Percentiles rank a stretch among this genome's conserved stretches.
phyloP scores from a whole-genome alignment of 768 basidiomycete genomes.

The Suillus clintonianus region DNA sequence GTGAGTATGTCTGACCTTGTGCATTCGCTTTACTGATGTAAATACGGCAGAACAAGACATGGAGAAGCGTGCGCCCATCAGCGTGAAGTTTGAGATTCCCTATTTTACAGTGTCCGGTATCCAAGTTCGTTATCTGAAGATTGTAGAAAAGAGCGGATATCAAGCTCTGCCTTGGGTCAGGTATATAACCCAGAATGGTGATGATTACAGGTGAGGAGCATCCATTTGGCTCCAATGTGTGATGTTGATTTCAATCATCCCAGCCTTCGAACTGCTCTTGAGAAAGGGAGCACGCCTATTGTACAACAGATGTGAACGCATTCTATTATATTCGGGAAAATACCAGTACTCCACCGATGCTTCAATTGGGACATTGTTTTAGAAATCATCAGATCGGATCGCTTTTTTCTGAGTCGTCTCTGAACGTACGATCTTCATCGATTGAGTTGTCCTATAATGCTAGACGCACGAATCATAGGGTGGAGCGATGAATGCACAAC shows the following conservation, averaged over 20 bases:
- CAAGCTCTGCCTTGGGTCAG: conserved; percentile 96
- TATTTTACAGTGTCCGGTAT: conserved; percentile 98
- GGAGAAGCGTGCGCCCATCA: conserved; percentile 85
- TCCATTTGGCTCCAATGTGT: not conserved
- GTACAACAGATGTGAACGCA: conserved; percentile 28
- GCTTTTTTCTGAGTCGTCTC: not conserved
- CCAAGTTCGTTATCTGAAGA: conserved; percentile 96
- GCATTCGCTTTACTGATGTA: not conserved
- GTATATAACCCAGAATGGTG: conserved; percentile 90
- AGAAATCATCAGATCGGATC: not conserved
- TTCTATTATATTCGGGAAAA: conserved; percentile 30
- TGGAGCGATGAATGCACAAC: not conserved
- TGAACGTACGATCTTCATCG: not conserved
- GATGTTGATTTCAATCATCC: not conserved
- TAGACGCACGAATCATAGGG: not conserved
- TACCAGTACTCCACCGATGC: not conserved
- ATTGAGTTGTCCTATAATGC: not conserved
- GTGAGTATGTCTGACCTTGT: conserved; percentile 47
- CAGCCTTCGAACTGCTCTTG: conserved; percentile 72
- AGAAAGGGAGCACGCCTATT: conserved; percentile 72
- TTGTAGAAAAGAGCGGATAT: conserved; percentile 98
- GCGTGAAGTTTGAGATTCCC: conserved; percentile 97
- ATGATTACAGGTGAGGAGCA: conserved; percentile 78
- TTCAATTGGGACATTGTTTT: not conserved
- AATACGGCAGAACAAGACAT: not conserved